Conservation (phyloP, 768 basidiomycete species). For the Agaricus blazei region DNA sequence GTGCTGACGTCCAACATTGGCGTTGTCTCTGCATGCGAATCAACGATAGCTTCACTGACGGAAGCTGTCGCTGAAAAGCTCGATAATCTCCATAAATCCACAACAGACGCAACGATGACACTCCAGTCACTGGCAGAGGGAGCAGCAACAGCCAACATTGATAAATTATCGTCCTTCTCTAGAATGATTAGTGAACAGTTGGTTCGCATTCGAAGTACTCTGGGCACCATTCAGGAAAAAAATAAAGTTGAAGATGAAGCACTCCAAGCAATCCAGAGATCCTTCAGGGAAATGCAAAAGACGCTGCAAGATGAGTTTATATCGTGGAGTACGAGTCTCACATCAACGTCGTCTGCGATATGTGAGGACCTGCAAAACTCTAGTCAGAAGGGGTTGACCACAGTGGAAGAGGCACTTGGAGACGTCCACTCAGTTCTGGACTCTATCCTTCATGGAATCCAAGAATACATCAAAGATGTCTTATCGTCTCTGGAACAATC, state of each 20-base stretch:
- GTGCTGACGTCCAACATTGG: slow-evolving; percentile 62
- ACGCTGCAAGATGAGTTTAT: slow-evolving; percentile 45
- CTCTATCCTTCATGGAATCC: slow-evolving; percentile 50
- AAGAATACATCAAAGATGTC: slow-evolving; percentile 52
- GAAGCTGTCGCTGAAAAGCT: slow-evolving; percentile 52
- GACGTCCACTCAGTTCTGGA: slow-evolving; percentile 58
- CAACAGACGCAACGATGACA: slow-evolving; percentile 45
- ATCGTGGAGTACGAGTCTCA: slow-evolving; percentile 52
- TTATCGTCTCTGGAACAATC: slow-evolving; percentile 44
- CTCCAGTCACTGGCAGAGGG: slow-evolving; percentile 29
- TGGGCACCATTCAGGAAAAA: slow-evolving; percentile 50
- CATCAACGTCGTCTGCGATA: slow-evolving; percentile 39
- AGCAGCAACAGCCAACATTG: slow-evolving; percentile 34
- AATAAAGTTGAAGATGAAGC: slow-evolving; percentile 52
- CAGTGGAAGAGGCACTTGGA: slow-evolving; percentile 56
- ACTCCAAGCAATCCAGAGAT: slow-evolving; percentile 38
- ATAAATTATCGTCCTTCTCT: slow-evolving; percentile 49
- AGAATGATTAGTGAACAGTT: slow-evolving; percentile 55
- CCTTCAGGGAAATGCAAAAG: slow-evolving; percentile 44
- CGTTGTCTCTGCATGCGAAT: slow-evolving; percentile 58
- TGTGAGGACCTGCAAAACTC: slow-evolving; percentile 41
- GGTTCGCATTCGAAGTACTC: slow-evolving; percentile 42
- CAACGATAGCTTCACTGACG: slow-evolving; percentile 49
- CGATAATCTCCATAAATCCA: slow-evolving; percentile 53
- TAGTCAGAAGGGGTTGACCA: slow-evolving; percentile 38